Evolutionary conservation across 78 protist species (phyloP), one percentile per base, ranked within the genome.

Genomic region (Corallochytrium limacisporum): DNA sequence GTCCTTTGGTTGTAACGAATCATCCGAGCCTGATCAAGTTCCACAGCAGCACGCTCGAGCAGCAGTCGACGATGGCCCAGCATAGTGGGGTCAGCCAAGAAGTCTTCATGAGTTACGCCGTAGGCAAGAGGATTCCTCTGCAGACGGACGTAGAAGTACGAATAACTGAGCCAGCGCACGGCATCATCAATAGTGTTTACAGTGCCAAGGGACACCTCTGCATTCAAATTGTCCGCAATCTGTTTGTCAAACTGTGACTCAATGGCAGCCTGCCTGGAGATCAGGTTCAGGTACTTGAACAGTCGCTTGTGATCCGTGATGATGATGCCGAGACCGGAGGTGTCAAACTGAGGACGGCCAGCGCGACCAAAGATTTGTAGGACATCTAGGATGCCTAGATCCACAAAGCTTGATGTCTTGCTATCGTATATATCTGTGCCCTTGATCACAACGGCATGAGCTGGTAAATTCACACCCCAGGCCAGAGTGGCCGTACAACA

Each of bases 381-480:
- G 46, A 95, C 95, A 55, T 95, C 99, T 16, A 93, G 82, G 12
- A 89, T 74, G 13, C 84, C 76, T n/a, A 95, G 31, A 36, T 90
- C 95, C 32, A 54, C 77, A 51, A 83, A 82, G 16, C 26, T 3
- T 10, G 66, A 71, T 44, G 13, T 4, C 38, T 63, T 36, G 51
- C 82, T 54, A 38, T 87, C 71, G 63, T 90, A 89, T 35, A 87
- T 18, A 36, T 94, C 78, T 13, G 98, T 93, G 26, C 99, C 99
- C 61, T 82, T 96, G 78, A 97, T 93, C 67, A 96, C 89, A 24
- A 97, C 99, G 0, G 96, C 72, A 75, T 96, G 96, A 4, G 99
- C 99, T 20, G 99, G 99, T 20, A 97, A 69, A 81, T 97, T 97
- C 38, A 97, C 99, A 46, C 99, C 99, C 99, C 99, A 97, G 8